A percentile compares a stretch with the other conserved stretches of the same genome.
These are phyloP conservation scores for Fusarium foetens DNA, from an alignment of 2,329 filamentous ascomycete species.

Conservation along the genomic window DNA sequence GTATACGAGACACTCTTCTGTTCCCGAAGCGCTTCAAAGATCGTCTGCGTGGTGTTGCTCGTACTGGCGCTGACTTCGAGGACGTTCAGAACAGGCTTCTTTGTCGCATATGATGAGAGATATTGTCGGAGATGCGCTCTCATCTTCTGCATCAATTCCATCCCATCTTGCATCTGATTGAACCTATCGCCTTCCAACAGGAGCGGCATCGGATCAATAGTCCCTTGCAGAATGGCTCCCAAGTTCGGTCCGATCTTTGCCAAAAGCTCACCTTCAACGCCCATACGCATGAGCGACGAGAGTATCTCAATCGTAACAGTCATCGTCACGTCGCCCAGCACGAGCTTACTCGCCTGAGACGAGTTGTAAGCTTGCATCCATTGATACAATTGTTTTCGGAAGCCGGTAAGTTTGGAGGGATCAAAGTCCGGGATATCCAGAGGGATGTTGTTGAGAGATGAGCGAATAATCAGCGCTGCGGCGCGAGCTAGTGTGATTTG, in stretches of 20 bases:
- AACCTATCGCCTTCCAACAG: neutral
- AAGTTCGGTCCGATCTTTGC: constrained; percentile 18
- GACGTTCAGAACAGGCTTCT: neutral
- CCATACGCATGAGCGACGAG: constrained; percentile 8
- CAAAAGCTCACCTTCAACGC: constrained; percentile 16
- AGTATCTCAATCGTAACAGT: constrained; percentile 22
- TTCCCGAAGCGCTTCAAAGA: neutral
- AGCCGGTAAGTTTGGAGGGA: neutral
- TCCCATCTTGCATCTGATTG: neutral
- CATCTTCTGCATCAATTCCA: constrained; percentile 1
- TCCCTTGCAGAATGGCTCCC: neutral
- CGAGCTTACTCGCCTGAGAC: neutral
- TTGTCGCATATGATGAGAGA: constrained; percentile 7
- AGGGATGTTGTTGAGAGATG: constrained; percentile 16
- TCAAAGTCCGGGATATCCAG: constrained; percentile 16
- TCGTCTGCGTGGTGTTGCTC: neutral
- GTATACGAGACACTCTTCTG: neutral
- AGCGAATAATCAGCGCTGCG: constrained; percentile 21
- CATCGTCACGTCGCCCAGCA: constrained; percentile 10
- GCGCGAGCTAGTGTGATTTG: constrained; percentile 16
- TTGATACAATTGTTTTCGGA: neutral
- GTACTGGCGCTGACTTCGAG: constrained; percentile 19
- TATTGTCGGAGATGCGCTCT: neutral
- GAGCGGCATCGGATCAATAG: neutral
- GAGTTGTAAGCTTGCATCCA: constrained; percentile 9